These are phyloP conservation scores for Euphrasia arctica DNA, from an alignment of 305 asterid genomes.

Conservation along the genomic window DNA sequence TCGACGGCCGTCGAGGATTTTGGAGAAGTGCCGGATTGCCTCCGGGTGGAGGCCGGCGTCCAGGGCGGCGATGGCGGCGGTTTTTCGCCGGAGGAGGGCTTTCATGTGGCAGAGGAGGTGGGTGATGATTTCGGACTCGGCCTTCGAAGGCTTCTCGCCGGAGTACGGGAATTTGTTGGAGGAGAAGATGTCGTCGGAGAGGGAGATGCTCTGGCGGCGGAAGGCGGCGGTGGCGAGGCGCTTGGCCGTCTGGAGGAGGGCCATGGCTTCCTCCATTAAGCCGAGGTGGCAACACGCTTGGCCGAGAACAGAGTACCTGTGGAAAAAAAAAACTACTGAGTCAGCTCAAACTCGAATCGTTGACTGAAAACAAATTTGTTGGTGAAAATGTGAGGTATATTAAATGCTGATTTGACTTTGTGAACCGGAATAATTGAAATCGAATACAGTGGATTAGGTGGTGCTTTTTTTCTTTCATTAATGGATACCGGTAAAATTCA, in stretches of 20 bases:
- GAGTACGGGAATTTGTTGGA: constrained; percentile 50
- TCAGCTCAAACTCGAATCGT: constrained; percentile 19
- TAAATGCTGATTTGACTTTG: constrained; percentile 30
- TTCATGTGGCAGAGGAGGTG: constrained; percentile 79
- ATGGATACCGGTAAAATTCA: constrained; percentile 29
- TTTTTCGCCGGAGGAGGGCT: constrained; percentile 76
- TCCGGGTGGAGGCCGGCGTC: constrained; percentile 83
- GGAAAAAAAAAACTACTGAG: constrained; percentile 17
- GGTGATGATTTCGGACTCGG: constrained; percentile 74
- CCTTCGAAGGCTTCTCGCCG: constrained; percentile 45
- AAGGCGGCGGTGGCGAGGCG: constrained; percentile 84
- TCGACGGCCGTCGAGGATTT: constrained; percentile 83
- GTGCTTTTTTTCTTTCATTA: constrained; percentile 33
- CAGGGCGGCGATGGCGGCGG: constrained; percentile 87
- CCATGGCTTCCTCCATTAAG: constrained; percentile 94
- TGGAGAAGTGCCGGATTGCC: constrained; percentile 83
- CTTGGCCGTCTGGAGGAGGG: constrained; percentile 79
- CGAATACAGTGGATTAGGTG: constrained; percentile 23
- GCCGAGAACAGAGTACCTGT: constrained; percentile 82
- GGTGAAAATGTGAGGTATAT: background rate
- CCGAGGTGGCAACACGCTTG: constrained; percentile 97
- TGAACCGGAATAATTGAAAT: constrained; percentile 10
- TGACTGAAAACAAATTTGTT: background rate
- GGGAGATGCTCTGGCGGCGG: constrained; percentile 85
- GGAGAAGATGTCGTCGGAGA: constrained; percentile 79